Base-by-base conservation (phyloP, 176 grass and related monocot species). In the Rhipidocladum racemiflorum region DNA sequence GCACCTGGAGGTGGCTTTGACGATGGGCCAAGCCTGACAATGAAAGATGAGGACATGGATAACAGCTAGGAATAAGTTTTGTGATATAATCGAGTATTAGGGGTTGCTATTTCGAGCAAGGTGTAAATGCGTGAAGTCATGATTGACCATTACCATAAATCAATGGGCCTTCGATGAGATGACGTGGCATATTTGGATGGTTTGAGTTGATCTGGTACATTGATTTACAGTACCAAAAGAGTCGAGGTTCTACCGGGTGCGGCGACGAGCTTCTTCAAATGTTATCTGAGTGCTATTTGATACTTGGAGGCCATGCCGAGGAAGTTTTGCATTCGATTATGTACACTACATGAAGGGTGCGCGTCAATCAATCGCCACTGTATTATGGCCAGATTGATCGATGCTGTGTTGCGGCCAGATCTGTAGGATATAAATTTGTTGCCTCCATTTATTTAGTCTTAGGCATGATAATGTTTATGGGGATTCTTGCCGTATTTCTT, bases 1-100 rank as follows among this genome's bases (percentile, higher is more conserved):
- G 97, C 97, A 45, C 97, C 97, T 65, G 97, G 91, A 39, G 89
- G 74, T 43, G 95, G 92, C 29, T 94, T 97, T 48, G 95, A 97
- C 3, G 95, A 97, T 35, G 97, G 91, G 6, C 97, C 93, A 62
- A 80, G 57, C 72, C 77, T 88, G 29, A 68, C 72, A 28, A 69
- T 89, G 73, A 95, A 96, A 88, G 93, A 91, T 28, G 97, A 88
- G 59, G 81, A 91, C 79, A 89, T 90, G 87, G 85, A 87, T 68
- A 89, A 96, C 86, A 90, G 82, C 73, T 99, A 91, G 86, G 71
- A 56, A 81, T 78, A 78, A 67, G 72, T 76, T 56, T 72, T 66
- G 68, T 32, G n/a, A 46, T 71, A 81, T 42, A 70, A 75, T 74
- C 55, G 67, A 35, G 35, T 70, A 43, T 68, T 65, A 51, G 63